Evolutionary conservation across 2,329 filamentous ascomycete genomes (phyloP), one percentile per base, ranked within the genome.

Genomic region (Metarhizium anisopliae): DNA sequence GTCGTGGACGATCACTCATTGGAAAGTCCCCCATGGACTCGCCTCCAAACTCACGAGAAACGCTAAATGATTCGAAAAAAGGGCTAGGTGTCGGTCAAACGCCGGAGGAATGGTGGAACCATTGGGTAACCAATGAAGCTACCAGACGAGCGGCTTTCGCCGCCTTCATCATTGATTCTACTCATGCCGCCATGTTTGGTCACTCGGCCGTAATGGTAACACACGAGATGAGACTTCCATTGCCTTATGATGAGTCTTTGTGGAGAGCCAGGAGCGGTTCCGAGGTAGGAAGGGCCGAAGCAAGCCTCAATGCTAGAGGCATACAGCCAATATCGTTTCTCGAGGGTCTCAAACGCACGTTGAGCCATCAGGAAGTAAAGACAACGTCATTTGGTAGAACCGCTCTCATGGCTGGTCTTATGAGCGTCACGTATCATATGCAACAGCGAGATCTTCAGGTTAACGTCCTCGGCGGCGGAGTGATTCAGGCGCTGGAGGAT

Each of bases 391-490:
- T 97, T 67, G 94, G 93, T 1, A 85, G 94, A 43, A 94, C 89
- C 2, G 90, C 96, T 49, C 78, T 99, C 53, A 97, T 97, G 91
- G 88, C 93, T 1, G 94, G 94, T 0, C 74, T 99, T 32, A 77
- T 97, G 29, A 96, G 90, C 62, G 90, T 97, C 35, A 94, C 89
- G 66, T 97, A 91, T 90, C 93, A 97, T 69, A 93, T 97, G 88
- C 94, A 95, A 67, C 92, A 97, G 69, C 83, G 93, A 66, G 94
- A 97, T 49, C 29, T 40, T 14, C 93, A 96, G 72, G 87, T 96
- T 57, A 93, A 86, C 67, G 91, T 91, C 1, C 79, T 97, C 0
- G 91, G 83, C 6, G 75, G 75, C 1, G 77, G 88, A 13, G 89
- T 92, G 11, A 83, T 84, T 0, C 84, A 87, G 62, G 86, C 90